phyloP scores from a whole-genome alignment of 2,329 filamentous ascomycete genomes.

The Colletotrichum chrysophilum region DNA sequence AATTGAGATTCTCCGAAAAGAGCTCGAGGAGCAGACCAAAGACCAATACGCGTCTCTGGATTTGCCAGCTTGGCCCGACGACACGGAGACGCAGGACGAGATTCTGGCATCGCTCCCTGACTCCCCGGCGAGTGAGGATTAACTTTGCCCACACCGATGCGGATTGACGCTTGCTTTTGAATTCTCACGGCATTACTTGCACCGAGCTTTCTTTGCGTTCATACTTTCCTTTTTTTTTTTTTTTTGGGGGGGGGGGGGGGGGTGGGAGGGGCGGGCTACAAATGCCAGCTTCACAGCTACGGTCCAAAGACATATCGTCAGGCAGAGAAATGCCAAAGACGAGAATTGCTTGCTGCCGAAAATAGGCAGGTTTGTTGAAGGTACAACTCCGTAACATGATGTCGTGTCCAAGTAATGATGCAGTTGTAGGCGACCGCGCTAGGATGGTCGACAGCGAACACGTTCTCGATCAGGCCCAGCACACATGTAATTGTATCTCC shows the following conservation, averaged over 20 bases:
- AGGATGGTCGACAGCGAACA: background rate
- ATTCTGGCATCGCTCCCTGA: slow-evolving; percentile 9
- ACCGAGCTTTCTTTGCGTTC: background rate
- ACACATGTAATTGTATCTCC: background rate
- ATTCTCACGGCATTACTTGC: background rate
- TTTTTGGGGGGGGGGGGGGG: background rate
- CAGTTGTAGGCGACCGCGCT: background rate
- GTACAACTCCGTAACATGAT: background rate
- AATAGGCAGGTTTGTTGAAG: background rate
- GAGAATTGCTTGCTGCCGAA: background rate
- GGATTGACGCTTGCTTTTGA: background rate
- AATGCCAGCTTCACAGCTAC: slow-evolving; percentile 3
- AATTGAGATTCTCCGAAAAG: slow-evolving; percentile 57
- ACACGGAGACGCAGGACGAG: slow-evolving; percentile 25
- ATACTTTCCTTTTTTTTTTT: background rate
- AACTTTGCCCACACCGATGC: background rate
- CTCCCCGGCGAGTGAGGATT: slow-evolving; percentile 6
- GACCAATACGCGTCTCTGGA: slow-evolving; percentile 45
- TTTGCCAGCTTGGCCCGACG: slow-evolving; percentile 46
- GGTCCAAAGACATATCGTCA: background rate
- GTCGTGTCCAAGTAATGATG: background rate
- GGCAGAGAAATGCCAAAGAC: background rate
- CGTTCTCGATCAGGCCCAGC: background rate
- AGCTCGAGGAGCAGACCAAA: slow-evolving; percentile 52
- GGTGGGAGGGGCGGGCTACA: background rate